Evolutionary conservation across 2,329 filamentous ascomycete genomes (phyloP), one percentile per base, ranked within the genome.

Genomic region (Fusarium camptoceras): DNA sequence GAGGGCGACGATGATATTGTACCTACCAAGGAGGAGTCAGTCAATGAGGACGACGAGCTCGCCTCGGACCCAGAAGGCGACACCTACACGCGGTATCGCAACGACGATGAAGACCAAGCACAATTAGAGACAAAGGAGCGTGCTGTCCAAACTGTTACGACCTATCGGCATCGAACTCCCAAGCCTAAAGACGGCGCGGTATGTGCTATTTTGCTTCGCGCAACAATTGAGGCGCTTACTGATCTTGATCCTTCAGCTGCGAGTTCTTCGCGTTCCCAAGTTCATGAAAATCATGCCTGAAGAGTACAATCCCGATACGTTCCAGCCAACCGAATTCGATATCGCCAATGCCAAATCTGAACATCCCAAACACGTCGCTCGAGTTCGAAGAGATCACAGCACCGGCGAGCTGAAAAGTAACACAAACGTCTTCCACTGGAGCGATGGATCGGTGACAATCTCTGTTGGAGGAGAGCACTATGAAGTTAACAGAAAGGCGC

Each of bases 401-500:
- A 91, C 88, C 2, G 86, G 87, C 50, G 83, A 89, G 66, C 83
- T 94, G 15, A 88, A 92, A 76, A 94, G 92, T 76, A 95, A 95
- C 76, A 88, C 92, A 4, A 87, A 90, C 67, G 82, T 95, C 30
- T 88, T 93, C 76, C 87, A 88, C 72, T 95, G 92, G 92, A 93
- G 90, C 66, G 92, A 95, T 75, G 92, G 92, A 28, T 93, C 91
- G 6, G 82, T 93, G 18, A 94, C 92, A 14, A 83, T 95, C 25
- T 88, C 91, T n/a, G 84, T 94, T 25, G 92, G 92, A 16, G 89
- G 88, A 63, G 89, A 90, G 68, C 92, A 94, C 75, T 94, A 91
- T 82, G 91, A 94, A 75, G 86, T 94, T 47, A 86, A 89, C 67
- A 89, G 87, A 73, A 94, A 93, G 79, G 81, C 85, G 25, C 87